phyloP scores from a whole-genome alignment of 2,329 filamentous ascomycete species.

The Cercospora berteroae region DNA sequence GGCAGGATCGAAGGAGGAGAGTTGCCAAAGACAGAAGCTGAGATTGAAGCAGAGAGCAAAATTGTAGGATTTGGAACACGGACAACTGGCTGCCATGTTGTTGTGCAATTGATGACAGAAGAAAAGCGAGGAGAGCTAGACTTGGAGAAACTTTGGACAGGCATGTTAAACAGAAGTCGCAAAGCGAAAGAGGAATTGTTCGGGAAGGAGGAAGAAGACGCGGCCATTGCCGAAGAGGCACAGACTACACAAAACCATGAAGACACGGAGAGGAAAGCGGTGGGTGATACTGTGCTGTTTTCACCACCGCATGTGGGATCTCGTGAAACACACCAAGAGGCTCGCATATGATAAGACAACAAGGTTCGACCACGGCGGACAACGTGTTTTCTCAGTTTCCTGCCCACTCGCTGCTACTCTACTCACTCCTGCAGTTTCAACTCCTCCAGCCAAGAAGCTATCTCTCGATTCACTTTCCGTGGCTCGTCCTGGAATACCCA shows the following conservation, averaged over 20 bases:
- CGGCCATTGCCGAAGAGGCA: background rate
- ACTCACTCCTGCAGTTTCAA: background rate
- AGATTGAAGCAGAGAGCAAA: constrained; percentile 46
- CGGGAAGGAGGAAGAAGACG: background rate
- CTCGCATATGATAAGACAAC: background rate
- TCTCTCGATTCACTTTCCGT: constrained; percentile 6
- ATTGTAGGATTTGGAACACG: constrained; percentile 75
- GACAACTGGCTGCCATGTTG: constrained; percentile 58
- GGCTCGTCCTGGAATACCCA: constrained; percentile 7
- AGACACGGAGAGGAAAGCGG: background rate
- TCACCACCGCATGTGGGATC: background rate
- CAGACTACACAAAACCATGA: background rate
- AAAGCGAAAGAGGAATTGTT: constrained; percentile 28
- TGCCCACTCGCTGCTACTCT: background rate
- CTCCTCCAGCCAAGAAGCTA: constrained; percentile 2
- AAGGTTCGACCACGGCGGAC: background rate
- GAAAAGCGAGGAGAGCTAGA: constrained; percentile 67
- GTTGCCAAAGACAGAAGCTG: constrained; percentile 49
- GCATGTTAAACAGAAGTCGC: constrained; percentile 28
- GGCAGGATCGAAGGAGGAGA: constrained; percentile 70
- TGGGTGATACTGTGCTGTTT: background rate
- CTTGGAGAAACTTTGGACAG: constrained; percentile 62
- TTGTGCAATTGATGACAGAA: constrained; percentile 70
- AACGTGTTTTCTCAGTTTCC: background rate
- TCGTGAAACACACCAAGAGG: background rate